Base-by-base conservation (phyloP, 1,284 basidiomycete genomes). In the Ustanciosporium gigantosporum region DNA sequence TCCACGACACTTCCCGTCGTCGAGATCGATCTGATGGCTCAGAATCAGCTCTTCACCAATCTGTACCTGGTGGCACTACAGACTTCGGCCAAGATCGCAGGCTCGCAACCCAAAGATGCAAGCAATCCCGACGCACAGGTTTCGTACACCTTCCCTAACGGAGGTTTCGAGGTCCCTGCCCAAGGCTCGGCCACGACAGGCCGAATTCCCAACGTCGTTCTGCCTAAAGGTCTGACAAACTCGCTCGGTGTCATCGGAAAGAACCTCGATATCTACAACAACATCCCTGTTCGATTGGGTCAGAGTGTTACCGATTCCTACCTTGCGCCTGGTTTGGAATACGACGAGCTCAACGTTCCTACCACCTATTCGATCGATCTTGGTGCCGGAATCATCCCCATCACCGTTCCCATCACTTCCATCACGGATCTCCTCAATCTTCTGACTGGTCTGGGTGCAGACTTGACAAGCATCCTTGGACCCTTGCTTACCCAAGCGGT, bases 261-360 rank as follows among this genome's bases (percentile, higher is more conserved):
- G 34, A 60, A 55, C 15, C 25, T 69, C 17, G 65, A 71, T 41
- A 49, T 64, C 27, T 65, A 55, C 62, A 72, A 60, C 41, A 35
- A 50, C 15, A 25, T 70, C 14, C 40, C 47, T 1, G 41, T 55
- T 20, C 43, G 48, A 23, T 21, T 72, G 3, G 68, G 52, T 44
- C 61, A 49, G 11, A 41, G 40, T 17, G 48, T 42, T 2, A 57
- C 51, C 35, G 60, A 65, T 39, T 56, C 60, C 43, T 73, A 70
- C 49, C 25, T 41, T 3, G 46, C 55, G 4, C 55, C 51, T 3
- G 58, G 44, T 40, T 44, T 74, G 23, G 23, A 53, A 15, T 69
- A 66, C 49, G 48, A 67, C 45, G 64, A 73, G 56, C 42, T 51
- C 36, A 46, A 67, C 36, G 42, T 73, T 9, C 17, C 27, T 1